Evolutionary conservation across 331 rosid species (phyloP).

Genomic region (Rhamnella rubrinervis): DNA sequence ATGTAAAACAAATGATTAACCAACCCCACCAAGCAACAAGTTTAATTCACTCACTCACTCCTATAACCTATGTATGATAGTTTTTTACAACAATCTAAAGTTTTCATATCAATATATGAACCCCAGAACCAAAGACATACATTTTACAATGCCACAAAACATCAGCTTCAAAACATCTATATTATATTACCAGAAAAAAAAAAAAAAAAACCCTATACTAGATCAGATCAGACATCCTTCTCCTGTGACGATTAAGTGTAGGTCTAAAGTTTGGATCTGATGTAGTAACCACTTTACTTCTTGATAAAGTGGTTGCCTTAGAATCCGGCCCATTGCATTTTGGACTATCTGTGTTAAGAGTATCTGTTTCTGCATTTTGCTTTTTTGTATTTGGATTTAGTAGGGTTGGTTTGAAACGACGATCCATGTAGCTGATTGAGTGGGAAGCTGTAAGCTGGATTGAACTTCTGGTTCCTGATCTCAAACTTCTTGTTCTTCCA

Average conservation of each 20-base stretch:
- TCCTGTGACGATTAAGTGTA: constrained; percentile 55
- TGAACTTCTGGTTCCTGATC: constrained; percentile 54
- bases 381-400: constrained; percentile 50
- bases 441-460: constrained; percentile 74
- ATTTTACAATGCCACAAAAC: constrained; percentile 22
- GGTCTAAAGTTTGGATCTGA: constrained; percentile 65
- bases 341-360: constrained; percentile 45
- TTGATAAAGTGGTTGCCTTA: constrained; percentile 34
- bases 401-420: constrained; percentile 53
- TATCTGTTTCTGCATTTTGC: constrained; percentile 43
- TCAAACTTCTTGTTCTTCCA: constrained; percentile 43
- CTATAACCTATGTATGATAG: background rate
- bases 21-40: constrained; percentile 34
- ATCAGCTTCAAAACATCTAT: constrained; percentile 14
- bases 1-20: constrained; percentile 32
- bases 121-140: constrained; percentile 15
- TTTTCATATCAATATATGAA: background rate
- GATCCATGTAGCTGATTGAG: constrained; percentile 63
- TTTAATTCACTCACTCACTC: constrained; percentile 24
- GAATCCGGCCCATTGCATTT: constrained; percentile 49
- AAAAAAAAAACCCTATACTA: background rate
- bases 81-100: background rate
- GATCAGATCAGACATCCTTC: constrained; percentile 78
- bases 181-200: too few species aligned
- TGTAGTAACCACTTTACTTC: constrained; percentile 49